Conservation (phyloP, 2,329 filamentous ascomycete genomes). For the Teratosphaeria nubilosa region DNA sequence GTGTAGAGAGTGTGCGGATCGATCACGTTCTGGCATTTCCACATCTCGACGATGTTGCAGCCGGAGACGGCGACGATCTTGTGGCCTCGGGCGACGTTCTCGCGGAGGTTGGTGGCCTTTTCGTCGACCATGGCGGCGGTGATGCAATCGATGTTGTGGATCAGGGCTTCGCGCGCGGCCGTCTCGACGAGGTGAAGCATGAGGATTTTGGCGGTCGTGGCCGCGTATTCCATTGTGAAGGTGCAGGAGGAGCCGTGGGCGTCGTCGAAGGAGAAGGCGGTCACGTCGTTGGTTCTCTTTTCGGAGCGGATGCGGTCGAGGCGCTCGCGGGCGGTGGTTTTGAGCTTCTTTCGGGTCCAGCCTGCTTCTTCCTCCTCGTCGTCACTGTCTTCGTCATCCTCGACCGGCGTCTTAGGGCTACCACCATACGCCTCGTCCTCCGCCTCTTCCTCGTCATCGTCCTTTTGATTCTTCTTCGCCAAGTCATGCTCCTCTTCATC, state of each 20-base stretch:
- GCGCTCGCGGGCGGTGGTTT: slow-evolving; percentile 41
- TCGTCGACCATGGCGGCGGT: slow-evolving; percentile 58
- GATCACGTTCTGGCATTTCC: slow-evolving; percentile 74
- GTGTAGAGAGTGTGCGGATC: slow-evolving; percentile 79
- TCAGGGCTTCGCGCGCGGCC: slow-evolving; percentile 65
- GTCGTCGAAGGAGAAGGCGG: slow-evolving; percentile 71
- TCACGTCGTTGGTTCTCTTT: slow-evolving; percentile 51
- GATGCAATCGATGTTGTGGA: slow-evolving; percentile 77
- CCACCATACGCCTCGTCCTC: slow-evolving; percentile 47
- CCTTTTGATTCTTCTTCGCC: slow-evolving; percentile 52
- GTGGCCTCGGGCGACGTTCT: slow-evolving; percentile 62
- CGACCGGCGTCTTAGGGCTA: slow-evolving; percentile 29
- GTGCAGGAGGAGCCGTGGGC: slow-evolving; percentile 62
- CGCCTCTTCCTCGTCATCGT: slow-evolving; percentile 50
- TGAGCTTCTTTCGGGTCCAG: slow-evolving; percentile 8
- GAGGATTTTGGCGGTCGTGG: slow-evolving; percentile 74
- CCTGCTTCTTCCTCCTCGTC: slow-evolving; percentile 1
- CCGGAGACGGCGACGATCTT: slow-evolving; percentile 74
- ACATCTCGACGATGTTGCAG: slow-evolving; percentile 76
- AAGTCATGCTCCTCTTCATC: slow-evolving; percentile 83
- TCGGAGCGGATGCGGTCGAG: slow-evolving; percentile 55
- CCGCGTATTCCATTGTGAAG: slow-evolving; percentile 73
- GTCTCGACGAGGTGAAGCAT: slow-evolving; percentile 86
- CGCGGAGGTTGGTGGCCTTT: slow-evolving; percentile 42
- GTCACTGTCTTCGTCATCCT: slow-evolving; percentile 15